phyloP scores from a whole-genome alignment of 2,329 filamentous ascomycete species.

The Beauveria bassiana region DNA sequence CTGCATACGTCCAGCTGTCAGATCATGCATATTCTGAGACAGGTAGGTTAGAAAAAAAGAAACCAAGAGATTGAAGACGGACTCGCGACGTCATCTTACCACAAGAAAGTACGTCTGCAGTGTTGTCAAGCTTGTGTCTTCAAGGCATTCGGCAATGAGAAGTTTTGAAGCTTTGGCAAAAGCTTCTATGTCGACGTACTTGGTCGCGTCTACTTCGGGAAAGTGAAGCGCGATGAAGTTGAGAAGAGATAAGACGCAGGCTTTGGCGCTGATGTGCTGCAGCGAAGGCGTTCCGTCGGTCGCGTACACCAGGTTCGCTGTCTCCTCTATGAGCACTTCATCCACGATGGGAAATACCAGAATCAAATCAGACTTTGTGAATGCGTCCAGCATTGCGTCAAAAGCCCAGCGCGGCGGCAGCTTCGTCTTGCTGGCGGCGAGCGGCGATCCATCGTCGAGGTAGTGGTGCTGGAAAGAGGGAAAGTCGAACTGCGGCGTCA shows the following conservation, averaged over 20 bases:
- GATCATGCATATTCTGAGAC: conserved; percentile 32
- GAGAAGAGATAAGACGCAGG: conserved; percentile 42
- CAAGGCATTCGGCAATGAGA: conserved; percentile 33
- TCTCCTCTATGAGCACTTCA: conserved; percentile 35
- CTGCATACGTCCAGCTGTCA: conserved; percentile 39
- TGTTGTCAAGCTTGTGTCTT: conserved; percentile 34
- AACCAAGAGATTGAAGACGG: too few species aligned
- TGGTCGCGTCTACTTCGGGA: conserved; percentile 13
- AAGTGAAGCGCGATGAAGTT: conserved; percentile 24
- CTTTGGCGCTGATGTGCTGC: conserved; percentile 29
- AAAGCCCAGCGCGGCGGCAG: conserved; percentile 29
- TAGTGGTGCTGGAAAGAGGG: neutral
- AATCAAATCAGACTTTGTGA: conserved; percentile 27
- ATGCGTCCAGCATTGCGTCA: conserved; percentile 17
- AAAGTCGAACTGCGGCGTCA: conserved; percentile 17
- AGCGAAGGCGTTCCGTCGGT: conserved; percentile 13
- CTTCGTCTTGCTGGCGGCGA: conserved; percentile 13
- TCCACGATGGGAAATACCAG: conserved; percentile 44
- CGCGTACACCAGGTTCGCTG: conserved; percentile 37
- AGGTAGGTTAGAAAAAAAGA: neutral
- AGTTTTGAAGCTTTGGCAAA: conserved; percentile 33
- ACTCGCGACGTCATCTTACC: conserved; percentile 26
- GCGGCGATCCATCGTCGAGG: conserved; percentile 7
- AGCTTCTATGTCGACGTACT: conserved; percentile 30
- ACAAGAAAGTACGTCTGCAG: conserved; percentile 40